These are phyloP conservation scores for Torulaspora microellipsoides DNA, from an alignment of 805 yeast species.

Conservation along the genomic window DNA sequence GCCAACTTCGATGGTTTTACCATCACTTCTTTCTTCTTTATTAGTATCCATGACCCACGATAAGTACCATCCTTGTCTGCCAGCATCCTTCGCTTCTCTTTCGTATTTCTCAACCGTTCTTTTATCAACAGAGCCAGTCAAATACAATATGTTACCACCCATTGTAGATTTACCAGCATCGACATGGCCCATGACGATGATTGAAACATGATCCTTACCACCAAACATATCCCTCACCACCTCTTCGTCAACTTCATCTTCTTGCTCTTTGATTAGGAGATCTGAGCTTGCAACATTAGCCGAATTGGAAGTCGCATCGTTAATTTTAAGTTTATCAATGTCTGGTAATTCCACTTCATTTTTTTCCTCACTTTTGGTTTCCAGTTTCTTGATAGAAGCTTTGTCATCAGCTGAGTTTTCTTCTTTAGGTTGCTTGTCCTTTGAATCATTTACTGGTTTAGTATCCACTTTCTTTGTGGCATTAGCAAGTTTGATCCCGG, in stretches of 20 bases:
- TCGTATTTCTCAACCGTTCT: constrained; percentile 98
- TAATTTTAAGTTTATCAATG: constrained; percentile 29
- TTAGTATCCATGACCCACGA: constrained; percentile 99
- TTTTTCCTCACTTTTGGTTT: constrained; percentile 16
- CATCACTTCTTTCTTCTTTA: constrained; percentile 97
- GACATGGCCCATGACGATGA: constrained; percentile 98
- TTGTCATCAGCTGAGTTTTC: constrained; percentile 15
- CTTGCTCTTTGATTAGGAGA: constrained; percentile 60
- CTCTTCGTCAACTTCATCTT: constrained; percentile 78
- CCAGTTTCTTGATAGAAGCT: constrained; percentile 18
- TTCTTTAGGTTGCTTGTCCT: constrained; percentile 26
- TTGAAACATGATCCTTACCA: constrained; percentile 94
- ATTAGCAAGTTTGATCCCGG: constrained; percentile 59
- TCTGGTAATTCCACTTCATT: constrained; percentile 25
- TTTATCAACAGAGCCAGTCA: constrained; percentile 97
- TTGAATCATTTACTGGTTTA: constrained; percentile 31
- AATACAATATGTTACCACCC: constrained; percentile 94
- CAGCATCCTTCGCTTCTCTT: constrained; percentile 98
- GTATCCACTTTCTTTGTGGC: constrained; percentile 40
- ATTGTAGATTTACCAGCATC: constrained; percentile 99
- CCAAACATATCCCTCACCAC: constrained; percentile 91
- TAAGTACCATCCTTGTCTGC: constrained; percentile 99
- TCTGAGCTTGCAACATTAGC: constrained; percentile 40
- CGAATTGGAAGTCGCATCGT: constrained; percentile 20
- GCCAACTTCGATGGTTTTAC: constrained; percentile 99